These are phyloP conservation scores for Candida smagusa DNA, from an alignment of 1,139 yeast species.

Conservation along the genomic window DNA sequence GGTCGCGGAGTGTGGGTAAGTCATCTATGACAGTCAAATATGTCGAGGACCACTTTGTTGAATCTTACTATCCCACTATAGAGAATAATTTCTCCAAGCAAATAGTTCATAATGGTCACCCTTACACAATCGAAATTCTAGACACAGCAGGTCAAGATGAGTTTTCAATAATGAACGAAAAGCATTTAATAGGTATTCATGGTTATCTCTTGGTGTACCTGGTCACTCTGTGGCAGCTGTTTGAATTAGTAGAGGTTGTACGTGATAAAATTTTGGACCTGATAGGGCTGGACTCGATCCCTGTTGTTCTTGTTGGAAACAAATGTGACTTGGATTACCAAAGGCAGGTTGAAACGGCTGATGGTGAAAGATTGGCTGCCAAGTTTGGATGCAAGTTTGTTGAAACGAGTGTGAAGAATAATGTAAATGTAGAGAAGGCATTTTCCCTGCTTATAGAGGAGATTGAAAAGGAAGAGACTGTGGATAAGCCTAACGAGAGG, in stretches of 20 bases:
- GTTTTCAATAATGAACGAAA: slow-evolving; percentile 78
- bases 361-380: slow-evolving; percentile 63
- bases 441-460: slow-evolving; percentile 67
- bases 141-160: slow-evolving; percentile 98
- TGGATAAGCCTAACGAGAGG: slow-evolving; percentile 35
- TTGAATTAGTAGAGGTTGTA: slow-evolving; percentile 73
- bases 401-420: slow-evolving; percentile 81
- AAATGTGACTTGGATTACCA: slow-evolving; percentile 68
- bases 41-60: slow-evolving; percentile 86
- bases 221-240: slow-evolving; percentile 74
- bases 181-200: slow-evolving; percentile 78
- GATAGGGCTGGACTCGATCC: slow-evolving; percentile 69
- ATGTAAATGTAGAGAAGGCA: slow-evolving; percentile 61
- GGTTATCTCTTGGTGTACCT: slow-evolving; percentile 84
- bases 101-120: slow-evolving; percentile 67
- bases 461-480: slow-evolving; percentile 62
- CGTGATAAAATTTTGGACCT: slow-evolving; percentile 82
- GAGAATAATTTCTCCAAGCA: slow-evolving; percentile 83
- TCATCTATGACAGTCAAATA: slow-evolving; percentile 83
- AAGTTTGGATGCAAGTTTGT: slow-evolving; percentile 64
- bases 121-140: slow-evolving; percentile 78
- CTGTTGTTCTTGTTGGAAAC: slow-evolving; percentile 82
- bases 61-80: slow-evolving; percentile 87
- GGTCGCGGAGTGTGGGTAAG: slow-evolving; percentile 88
- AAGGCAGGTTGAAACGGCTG: slow-evolving; percentile 61